These are phyloP conservation scores for Stagonosporopsis tanaceti DNA, from an alignment of 2,329 filamentous ascomycete species.

Conservation along the genomic window DNA sequence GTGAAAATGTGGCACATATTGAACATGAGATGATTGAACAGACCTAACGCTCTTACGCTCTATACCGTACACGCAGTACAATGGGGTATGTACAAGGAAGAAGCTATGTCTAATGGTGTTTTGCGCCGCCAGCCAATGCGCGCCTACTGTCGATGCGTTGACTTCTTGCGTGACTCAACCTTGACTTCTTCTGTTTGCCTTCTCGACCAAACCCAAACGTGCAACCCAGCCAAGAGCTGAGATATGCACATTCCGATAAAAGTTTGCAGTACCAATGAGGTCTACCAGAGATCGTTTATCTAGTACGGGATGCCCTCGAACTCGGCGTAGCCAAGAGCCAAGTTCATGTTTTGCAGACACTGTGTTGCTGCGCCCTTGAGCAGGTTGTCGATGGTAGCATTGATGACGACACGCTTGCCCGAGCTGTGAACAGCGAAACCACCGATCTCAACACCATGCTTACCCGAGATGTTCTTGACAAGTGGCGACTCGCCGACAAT, in stretches of 20 bases:
- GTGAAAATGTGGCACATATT: not conserved
- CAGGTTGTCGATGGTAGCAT: slow-evolving; percentile 91
- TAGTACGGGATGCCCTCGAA: slow-evolving; percentile 81
- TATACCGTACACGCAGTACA: slow-evolving; percentile 20
- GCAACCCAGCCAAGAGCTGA: not conserved
- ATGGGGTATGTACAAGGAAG: slow-evolving; percentile 21
- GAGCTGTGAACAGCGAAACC: slow-evolving; percentile 91
- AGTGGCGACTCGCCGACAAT: slow-evolving; percentile 85
- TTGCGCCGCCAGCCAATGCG: slow-evolving; percentile 7
- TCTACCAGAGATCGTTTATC: slow-evolving; percentile 3
- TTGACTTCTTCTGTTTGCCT: slow-evolving; percentile 7
- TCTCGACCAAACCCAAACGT: slow-evolving; percentile 17
- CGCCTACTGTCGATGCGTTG: slow-evolving; percentile 5
- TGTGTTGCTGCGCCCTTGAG: slow-evolving; percentile 93
- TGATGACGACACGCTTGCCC: slow-evolving; percentile 92
- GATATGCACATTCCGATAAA: slow-evolving; percentile 10
- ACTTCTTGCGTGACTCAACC: slow-evolving; percentile 6
- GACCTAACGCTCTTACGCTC: slow-evolving; percentile 10
- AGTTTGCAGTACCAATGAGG: not conserved
- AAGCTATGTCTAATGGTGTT: slow-evolving; percentile 16
- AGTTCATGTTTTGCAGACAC: slow-evolving; percentile 94
- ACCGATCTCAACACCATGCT: slow-evolving; percentile 92
- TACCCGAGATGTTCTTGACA: slow-evolving; percentile 83
- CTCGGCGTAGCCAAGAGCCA: slow-evolving; percentile 86
- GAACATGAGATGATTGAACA: slow-evolving; percentile 11